Base-by-base conservation (phyloP, 106 monocot genomes). In the Posidonia australis region DNA sequence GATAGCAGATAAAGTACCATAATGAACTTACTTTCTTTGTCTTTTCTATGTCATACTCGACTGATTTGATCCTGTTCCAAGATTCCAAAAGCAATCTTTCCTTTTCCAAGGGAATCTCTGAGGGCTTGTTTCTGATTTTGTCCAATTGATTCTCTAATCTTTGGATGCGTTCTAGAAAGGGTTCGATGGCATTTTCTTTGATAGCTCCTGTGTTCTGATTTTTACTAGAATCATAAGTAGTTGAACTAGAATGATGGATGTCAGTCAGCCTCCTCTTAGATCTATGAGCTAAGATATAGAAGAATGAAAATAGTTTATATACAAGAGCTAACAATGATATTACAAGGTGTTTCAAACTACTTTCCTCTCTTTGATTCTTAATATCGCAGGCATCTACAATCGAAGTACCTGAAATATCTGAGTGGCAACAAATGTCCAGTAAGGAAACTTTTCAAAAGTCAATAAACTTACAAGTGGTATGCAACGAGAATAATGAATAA, bases 1-100 rank as follows among this genome's bases (percentile, higher is more conserved):
- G 18, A 24, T 62, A 58, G n/a, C n/a, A n/a, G n/a, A n/a, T n/a
- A n/a, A n/a, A n/a, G n/a, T n/a, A n/a, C n/a, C n/a, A n/a, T n/a
- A n/a, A n/a, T n/a, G 56, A 42, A 48, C 77, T 83, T 75, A 85
- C 92, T 57, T 77, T 85, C 68, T 92, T 92, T 66, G 92, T 92
- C 79, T 73, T 88, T 49, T 84, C 78, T 63, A 92, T 88, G 43
- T 88, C 92, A 72, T 63, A 62, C 58, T 92, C 92, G 48, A 92
- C 68, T 26, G 67, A 70, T 52, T 83, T 92, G 55, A 92, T 92
- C 70, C 92, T 75, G 51, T 79, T 73, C 78, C 82, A 88, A 0
- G 85, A 92, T 28, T 92, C 78, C 13, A 81, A 44, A 52, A 92
- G 78, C 45, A 83, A 63, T 18, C 44, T 69, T 0, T 92, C 85